Conservation (phyloP, 1,284 basidiomycete genomes). For the Tilletia caries region DNA sequence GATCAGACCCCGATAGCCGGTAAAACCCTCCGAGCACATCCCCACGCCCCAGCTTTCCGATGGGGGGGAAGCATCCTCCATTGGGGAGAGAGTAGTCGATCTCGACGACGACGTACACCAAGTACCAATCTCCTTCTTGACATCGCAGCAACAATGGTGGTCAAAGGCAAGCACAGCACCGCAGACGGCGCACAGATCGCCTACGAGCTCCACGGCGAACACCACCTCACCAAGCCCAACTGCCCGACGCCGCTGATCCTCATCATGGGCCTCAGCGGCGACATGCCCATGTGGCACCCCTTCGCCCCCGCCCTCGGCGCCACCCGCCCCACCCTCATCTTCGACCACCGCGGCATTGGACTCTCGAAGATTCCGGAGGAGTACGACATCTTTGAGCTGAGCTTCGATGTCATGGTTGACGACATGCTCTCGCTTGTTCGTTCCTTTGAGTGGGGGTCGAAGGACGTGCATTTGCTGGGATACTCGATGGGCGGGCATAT, state of each 20-base stretch:
- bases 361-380: conserved; percentile 29
- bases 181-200: conserved; percentile 32
- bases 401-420: conserved; percentile 37
- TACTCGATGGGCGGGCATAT: conserved; percentile 51
- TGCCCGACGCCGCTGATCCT: conserved; percentile 31
- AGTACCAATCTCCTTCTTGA: neutral
- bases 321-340: conserved; percentile 35
- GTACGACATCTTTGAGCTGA: conserved; percentile 31
- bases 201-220: conserved; percentile 25
- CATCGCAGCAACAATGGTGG: neutral
- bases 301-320: conserved; percentile 32
- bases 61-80: too few species aligned
- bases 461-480: conserved; percentile 38
- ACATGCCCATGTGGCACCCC: conserved; percentile 47
- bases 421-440: conserved; percentile 37
- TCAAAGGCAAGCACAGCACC: conserved; percentile 14
- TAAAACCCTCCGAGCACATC: too few species aligned
- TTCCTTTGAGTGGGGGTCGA: conserved; percentile 21
- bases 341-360: conserved; percentile 48
- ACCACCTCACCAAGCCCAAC: neutral
- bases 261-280: conserved; percentile 47
- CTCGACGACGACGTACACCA: neutral
- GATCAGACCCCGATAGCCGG: too few species aligned
- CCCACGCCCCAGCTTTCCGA: too few species aligned
- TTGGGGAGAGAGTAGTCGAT: too few species aligned